Conservation (phyloP, 75 land plant genomes). For the Picea sitchensis region DNA sequence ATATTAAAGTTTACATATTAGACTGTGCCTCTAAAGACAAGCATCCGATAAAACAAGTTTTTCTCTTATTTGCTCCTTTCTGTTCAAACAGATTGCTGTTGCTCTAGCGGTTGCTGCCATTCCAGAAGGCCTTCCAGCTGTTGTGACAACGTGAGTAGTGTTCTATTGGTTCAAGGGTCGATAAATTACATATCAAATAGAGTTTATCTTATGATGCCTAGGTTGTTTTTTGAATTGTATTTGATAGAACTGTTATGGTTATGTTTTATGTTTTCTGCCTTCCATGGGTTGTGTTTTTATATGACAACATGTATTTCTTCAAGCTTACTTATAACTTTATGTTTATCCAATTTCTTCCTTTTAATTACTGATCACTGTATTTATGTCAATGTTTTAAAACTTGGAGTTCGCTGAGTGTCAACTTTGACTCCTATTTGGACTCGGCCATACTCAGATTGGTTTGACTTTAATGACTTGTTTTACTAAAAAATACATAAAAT, state of each 20-base stretch:
- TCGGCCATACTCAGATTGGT: too few species aligned
- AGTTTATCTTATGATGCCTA: not conserved
- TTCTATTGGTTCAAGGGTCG: not conserved
- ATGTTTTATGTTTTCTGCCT: not conserved
- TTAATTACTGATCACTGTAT: not conserved
- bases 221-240: not conserved
- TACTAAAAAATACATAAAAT: too few species aligned
- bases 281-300: not conserved
- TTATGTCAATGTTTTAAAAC: not conserved
- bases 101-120: slow-evolving; percentile 99
- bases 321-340: not conserved
- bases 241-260: not conserved
- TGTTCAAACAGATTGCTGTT: slow-evolving; percentile 82
- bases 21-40: not conserved
- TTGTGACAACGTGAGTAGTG: slow-evolving; percentile 91
- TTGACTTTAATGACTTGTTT: too few species aligned
- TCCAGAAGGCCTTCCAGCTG: slow-evolving; percentile 99
- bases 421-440: too few species aligned
- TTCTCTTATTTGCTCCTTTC: slow-evolving; percentile 4
- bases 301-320: not conserved
- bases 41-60: not conserved
- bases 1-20: too few species aligned
- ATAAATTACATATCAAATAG: not conserved
- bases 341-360: not conserved
- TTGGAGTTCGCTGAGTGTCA: too few species aligned